Evolutionary conservation across 2,329 filamentous ascomycete species (phyloP).

Genomic region (Arthrobotrys musiformis): DNA sequence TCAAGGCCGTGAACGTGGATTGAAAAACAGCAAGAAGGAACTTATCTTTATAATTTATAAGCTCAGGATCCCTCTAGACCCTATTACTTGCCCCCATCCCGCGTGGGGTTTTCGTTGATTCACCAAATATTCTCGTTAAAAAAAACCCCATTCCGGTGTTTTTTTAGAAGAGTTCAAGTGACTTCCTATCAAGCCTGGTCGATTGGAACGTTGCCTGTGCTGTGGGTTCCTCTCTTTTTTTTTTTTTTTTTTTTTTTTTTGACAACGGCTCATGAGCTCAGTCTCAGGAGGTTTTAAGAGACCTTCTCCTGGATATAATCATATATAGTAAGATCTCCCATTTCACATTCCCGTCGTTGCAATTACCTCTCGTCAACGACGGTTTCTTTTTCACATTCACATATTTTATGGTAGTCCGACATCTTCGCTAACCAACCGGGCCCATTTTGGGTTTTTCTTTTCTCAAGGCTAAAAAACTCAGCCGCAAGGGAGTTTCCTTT

Average conservation of each 20-base stretch:
- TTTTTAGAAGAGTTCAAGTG: slow-evolving; percentile 30
- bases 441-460: slow-evolving; percentile 13
- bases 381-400: neutral
- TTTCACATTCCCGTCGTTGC: slow-evolving; percentile 4
- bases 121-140: slow-evolving; percentile 13
- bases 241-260: too few species aligned
- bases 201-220: slow-evolving; percentile 17
- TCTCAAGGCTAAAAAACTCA: slow-evolving; percentile 20
- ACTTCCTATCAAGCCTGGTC: slow-evolving; percentile 25
- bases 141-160: slow-evolving; percentile 22
- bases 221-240: too few species aligned
- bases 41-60: slow-evolving; percentile 18
- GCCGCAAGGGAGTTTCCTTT: slow-evolving; percentile 41
- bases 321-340: slow-evolving; percentile 38
- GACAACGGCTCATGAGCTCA: neutral
- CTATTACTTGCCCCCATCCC: slow-evolving; percentile 6
- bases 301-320: neutral
- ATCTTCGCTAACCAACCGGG: slow-evolving; percentile 10
- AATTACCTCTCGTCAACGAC: neutral
- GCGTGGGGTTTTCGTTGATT: slow-evolving; percentile 44
- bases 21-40: slow-evolving; percentile 1
- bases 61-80: neutral
- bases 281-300: too few species aligned
- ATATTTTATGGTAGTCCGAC: slow-evolving; percentile 9
- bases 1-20: slow-evolving; percentile 7